Evolutionary conservation across 345 rosid species (phyloP), one percentile per base, ranked within the genome.

Genomic region (Acer saccharum): DNA sequence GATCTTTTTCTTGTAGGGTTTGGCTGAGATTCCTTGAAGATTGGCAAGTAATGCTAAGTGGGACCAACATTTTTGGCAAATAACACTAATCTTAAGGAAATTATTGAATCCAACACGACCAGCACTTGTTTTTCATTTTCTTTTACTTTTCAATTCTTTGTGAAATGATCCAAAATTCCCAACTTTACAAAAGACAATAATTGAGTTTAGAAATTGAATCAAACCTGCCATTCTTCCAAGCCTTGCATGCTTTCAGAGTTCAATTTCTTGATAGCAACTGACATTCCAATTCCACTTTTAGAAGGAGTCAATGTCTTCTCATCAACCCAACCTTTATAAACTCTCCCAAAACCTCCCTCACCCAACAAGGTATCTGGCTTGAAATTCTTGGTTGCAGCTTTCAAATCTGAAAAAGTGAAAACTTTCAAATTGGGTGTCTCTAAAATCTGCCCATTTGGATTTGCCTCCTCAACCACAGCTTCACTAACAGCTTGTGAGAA

Each of bases 341-440:
- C 98, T 69, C 78, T 90, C 0, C 98, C 98, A 17, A 94, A 94
- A 12, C 98, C 98, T 39, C 98, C 98, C 78, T 91, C 89, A 2
- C 98, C 98, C 88, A 94, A 78, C 81, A 91, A 77, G 71, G 90
- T 71, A 29, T 94, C 97, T 52, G 89, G 12, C 69, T 72, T 89
- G 76, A 94, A 94, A 73, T 84, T 89, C 83, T 71, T 92, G 0
- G 95, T 90, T 1, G 95, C 92, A 0, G 76, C 78, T 77, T 76
- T 90, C 79, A 94, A 77, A 35, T 92, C 97, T 50, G 86, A 66
- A 81, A 94, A 60, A 5, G 64, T 60, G 76, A 84, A 92, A 43
- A 78, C 87, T 77, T 84, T 89, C 71, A 94, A 87, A 76, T 78
- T 80, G 1, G 87, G 82, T 10, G 86, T 71, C 80, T 84, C 85